Conservation (phyloP, 108 stramenopile genomes). For the Cyclostephanos tholiformis region DNA sequence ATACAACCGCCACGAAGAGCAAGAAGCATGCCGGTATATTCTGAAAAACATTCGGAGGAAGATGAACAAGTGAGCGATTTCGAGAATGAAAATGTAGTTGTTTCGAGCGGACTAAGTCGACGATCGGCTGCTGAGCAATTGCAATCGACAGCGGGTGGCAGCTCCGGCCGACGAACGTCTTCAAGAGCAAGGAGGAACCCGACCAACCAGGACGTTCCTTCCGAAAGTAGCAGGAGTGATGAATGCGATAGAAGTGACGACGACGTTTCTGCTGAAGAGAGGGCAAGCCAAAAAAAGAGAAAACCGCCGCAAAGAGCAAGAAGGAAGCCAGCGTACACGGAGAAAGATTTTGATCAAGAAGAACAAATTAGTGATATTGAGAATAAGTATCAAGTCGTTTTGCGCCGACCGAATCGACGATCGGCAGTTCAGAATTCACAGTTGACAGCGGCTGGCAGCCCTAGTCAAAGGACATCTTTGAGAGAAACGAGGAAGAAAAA, state of each 20-base stretch:
- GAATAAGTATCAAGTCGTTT: not conserved
- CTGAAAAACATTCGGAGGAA: not conserved
- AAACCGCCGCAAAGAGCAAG: constrained; percentile 2
- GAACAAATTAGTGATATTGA: constrained; percentile 13
- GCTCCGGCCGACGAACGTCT: constrained; percentile 9
- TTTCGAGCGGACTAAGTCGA: constrained; percentile 1
- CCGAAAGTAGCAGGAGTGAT: not conserved
- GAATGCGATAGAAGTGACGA: not conserved
- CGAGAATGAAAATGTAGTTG: not conserved
- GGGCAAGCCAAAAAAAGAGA: constrained; percentile 3
- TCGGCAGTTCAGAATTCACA: not conserved
- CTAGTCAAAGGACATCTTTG: constrained; percentile 14
- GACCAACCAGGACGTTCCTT: constrained; percentile 23
- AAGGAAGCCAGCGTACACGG: not conserved
- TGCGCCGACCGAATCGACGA: constrained; percentile 7
- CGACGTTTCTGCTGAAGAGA: constrained; percentile 15
- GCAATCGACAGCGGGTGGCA: not conserved
- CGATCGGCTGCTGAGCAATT: constrained; percentile 10
- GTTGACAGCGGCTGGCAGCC: constrained; percentile 1
- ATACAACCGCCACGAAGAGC: not conserved
- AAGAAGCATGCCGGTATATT: not conserved
- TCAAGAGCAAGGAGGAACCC: constrained; percentile 24
- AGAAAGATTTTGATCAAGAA: not conserved
- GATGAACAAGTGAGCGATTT: not conserved
- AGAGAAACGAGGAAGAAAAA: constrained; percentile 16